Base-by-base conservation (phyloP, 31 red algal species). In the Asparagopsis taxiformis region DNA sequence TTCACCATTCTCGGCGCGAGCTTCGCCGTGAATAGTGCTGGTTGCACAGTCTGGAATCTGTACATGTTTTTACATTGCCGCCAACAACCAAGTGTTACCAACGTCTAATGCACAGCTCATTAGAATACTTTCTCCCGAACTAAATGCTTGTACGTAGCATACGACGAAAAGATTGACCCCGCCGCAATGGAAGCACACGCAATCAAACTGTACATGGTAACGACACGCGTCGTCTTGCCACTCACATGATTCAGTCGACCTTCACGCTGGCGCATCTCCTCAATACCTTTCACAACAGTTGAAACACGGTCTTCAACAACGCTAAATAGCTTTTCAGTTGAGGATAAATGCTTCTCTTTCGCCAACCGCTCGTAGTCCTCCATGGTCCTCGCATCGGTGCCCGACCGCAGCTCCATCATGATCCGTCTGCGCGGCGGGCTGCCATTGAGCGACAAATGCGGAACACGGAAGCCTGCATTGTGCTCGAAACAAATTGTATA, bases 401-500 rank as follows among this genome's bases (percentile, higher is more conserved):
- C 83, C 8, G 58, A 50, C 20, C 49, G 55, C 33, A 88, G 49
- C 30, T 30, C 35, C 38, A 88, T 77, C 23, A 88, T 77, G 11
- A 88, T 66, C 16, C 53, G 54, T 13, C 83, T 44, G 15, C 59
- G 32, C 51, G 21, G 35, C 13, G 83, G 20, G 11, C 26, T 20
- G 10, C 56, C 83, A 46, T 57, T 36, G 22, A 71, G 30, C 0
- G 46, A 37, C 15, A 83, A 55, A 46, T 54, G 51, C 32, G 60
- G 70, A 30, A 85, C 48, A 53, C 23, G 61, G 3, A 75, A 25
- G 10, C 68, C 52, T 36, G 62, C 25, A 4, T 28, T 23, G 26
- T 78, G 83, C 62, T 78, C 83, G 59, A 88, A 88, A 28, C 83
- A 88, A 39, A 88, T 75, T 4, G 26, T 31, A 41, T 77, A 88